phyloP scores from a whole-genome alignment of 2,329 filamentous ascomycete species.

The Paracoccidioides lutzii region DNA sequence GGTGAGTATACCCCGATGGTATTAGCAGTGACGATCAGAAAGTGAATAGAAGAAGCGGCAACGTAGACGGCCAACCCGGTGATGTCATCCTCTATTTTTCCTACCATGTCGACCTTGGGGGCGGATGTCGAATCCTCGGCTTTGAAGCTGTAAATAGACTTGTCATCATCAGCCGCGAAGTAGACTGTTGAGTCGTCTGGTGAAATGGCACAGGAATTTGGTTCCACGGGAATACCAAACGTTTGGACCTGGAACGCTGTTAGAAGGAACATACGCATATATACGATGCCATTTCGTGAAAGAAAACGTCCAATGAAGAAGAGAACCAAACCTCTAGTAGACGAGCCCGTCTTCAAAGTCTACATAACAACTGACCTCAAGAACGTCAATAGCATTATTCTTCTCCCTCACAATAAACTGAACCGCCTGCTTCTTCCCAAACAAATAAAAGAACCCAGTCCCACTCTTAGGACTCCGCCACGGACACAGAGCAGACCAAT shows the following conservation, averaged over 20 bases:
- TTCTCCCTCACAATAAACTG: conserved; percentile 27
- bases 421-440: conserved; percentile 31
- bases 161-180: conserved; percentile 29
- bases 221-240: conserved; percentile 31
- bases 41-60: conserved; percentile 24
- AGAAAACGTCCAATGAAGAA: not conserved
- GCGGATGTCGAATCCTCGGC: conserved; percentile 28
- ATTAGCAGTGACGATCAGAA: conserved; percentile 31
- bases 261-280: not conserved
- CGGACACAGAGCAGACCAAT: conserved; percentile 37
- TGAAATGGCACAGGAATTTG: conserved; percentile 33
- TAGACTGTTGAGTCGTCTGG: conserved; percentile 26
- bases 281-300: not conserved
- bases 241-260: conserved; percentile 21
- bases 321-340: not conserved
- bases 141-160: conserved; percentile 27
- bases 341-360: too few relatives aligned
- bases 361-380: conserved; percentile 22
- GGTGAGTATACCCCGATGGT: conserved; percentile 30
- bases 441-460: conserved; percentile 35
- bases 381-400: conserved; percentile 20
- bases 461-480: conserved; percentile 31
- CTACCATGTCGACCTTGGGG: conserved; percentile 26
- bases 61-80: conserved; percentile 34
- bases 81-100: conserved; percentile 27